Percentiles rank a stretch among this genome's conserved stretches.
These are phyloP conservation scores for Pythium inflatum DNA, from an alignment of 352 stramenopile species.

Conservation along the genomic window DNA sequence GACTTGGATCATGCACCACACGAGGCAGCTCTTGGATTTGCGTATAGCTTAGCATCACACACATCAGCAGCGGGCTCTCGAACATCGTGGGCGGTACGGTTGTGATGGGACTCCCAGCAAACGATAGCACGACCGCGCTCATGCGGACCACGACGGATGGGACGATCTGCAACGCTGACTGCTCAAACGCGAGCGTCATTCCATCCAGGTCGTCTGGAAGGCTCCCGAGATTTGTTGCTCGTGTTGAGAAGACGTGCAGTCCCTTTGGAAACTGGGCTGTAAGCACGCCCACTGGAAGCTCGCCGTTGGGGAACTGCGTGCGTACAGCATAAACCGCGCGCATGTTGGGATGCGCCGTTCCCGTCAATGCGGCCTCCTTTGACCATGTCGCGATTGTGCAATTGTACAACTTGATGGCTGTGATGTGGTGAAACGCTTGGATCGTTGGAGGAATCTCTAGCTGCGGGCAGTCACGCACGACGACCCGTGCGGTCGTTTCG, in stretches of 20 bases:
- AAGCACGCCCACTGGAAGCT: neutral
- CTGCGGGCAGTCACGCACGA: slow-evolving; percentile 18
- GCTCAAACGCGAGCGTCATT: slow-evolving; percentile 3
- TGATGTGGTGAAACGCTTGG: neutral
- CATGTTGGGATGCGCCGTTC: neutral
- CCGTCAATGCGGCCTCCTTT: neutral
- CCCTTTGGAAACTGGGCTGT: neutral
- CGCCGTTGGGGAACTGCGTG: neutral
- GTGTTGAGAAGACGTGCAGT: neutral
- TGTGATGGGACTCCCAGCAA: neutral
- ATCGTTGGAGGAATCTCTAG: neutral
- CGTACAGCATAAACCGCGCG: neutral
- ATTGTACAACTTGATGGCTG: slow-evolving; percentile 25
- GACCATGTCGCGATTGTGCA: slow-evolving; percentile 8
- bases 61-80: neutral
- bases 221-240: neutral
- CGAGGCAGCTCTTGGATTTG: slow-evolving; percentile 1
- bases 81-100: neutral
- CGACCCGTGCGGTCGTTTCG: neutral
- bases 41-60: neutral
- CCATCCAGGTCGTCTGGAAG: slow-evolving; percentile 4
- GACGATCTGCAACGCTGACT: neutral
- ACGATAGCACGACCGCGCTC: neutral
- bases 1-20: neutral
- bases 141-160: neutral